Base-by-base conservation (phyloP, 306 rosid species). In the Sicyos edulis region DNA sequence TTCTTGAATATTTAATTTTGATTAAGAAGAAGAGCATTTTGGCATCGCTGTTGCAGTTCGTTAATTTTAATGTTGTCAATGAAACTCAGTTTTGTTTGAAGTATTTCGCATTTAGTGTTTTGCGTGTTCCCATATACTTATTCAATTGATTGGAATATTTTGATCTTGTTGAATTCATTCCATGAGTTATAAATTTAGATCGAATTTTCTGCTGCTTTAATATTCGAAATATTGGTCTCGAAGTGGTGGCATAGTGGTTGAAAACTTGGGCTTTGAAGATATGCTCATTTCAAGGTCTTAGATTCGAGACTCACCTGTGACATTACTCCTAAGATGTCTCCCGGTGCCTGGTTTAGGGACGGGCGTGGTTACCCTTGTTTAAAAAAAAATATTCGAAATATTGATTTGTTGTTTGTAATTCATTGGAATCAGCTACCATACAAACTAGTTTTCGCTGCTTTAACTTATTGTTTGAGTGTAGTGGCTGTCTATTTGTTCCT, bases 1-100 rank as follows among this genome's bases (percentile, higher is more conserved):
- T 11, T 42, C 53, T 64, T 66, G 71, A 66, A 44, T 66, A 66
- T 44, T 66, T 54, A 44, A 66, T 66, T 66, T 66, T 66, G 71
- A 17, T 66, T 20, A 37, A 44, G 54, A 45, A 65, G 54, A 65
- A 44, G 71, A 66, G 54, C 71, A 66, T 45, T 66, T 66, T 44
- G 71, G 17, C 52, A 44, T 32, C 54, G 2, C 34, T 66, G 71
- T 66, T 44, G 12, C 54, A 44, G 54, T 19, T 42, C 52, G 49
- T 37, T 63, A 40, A 63, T 32, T 34, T 63, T 63, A 37, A 37
- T 63, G 51, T 63, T 16, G 14, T 62, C 69, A 20, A 42, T 65
- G 71, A 11, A 65, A 65, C 71, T 66, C 21, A 66, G 37, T 20
- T 44, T 19, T 65, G 54, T 65, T 65, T 65, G 34, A 65, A 65